These are phyloP conservation scores for Protomyces arabidopsidicola DNA, from an alignment of 1,139 yeast genomes.

Conservation along the genomic window DNA sequence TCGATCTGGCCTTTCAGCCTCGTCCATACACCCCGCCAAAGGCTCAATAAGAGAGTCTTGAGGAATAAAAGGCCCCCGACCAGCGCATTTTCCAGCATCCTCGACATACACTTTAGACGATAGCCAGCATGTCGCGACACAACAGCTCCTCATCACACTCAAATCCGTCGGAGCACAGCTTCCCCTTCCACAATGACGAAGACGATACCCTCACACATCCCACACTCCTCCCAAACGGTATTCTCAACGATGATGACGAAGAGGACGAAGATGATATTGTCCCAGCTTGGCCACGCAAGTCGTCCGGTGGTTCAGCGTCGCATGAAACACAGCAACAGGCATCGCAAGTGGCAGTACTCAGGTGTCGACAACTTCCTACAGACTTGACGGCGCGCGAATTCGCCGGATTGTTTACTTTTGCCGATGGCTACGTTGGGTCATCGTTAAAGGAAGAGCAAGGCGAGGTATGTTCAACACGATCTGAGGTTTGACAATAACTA, in stretches of 20 bases:
- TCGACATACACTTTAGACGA: too few relatives aligned
- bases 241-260: conserved; percentile 25
- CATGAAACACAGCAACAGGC: too few relatives aligned
- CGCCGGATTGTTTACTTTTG: conserved; percentile 25
- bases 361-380: conserved; percentile 7
- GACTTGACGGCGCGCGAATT: conserved; percentile 26
- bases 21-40: too few relatives aligned
- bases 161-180: conserved; percentile 9
- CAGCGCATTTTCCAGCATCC: too few relatives aligned
- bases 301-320: background rate
- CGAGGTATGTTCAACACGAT: conserved; percentile 1
- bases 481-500: background rate
- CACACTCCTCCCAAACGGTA: conserved; percentile 37
- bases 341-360: background rate
- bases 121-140: conserved; percentile 11
- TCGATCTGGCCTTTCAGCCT: too few relatives aligned
- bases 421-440: conserved; percentile 20
- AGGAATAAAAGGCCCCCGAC: too few relatives aligned
- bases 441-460: conserved; percentile 5
- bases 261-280: conserved; percentile 23
- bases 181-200: conserved; percentile 20
- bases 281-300: conserved; percentile 20
- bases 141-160: conserved; percentile 15
- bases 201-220: conserved; percentile 35
- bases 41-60: too few relatives aligned